Conservation (phyloP, 2,329 filamentous ascomycete genomes). For the Leptographium wingfieldii region DNA sequence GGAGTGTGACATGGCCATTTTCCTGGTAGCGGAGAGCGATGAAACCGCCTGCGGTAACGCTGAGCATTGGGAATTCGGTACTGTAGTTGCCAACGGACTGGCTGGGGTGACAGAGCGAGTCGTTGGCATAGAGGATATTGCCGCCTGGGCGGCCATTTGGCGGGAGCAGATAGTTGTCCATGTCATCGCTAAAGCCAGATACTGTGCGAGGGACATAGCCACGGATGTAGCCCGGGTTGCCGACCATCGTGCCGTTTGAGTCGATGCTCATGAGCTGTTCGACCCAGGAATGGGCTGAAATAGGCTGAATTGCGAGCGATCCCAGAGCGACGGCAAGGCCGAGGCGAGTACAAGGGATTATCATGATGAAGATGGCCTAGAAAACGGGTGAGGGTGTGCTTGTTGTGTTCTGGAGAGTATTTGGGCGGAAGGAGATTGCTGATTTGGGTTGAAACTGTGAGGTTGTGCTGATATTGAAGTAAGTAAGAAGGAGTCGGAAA, state of each 20-base stretch:
- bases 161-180: slow-evolving; percentile 53
- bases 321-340: not conserved
- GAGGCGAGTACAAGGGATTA: not conserved
- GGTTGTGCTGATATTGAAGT: no score
- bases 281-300: slow-evolving; percentile 64
- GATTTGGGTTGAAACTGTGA: no score
- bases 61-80: slow-evolving; percentile 48
- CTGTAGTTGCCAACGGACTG: slow-evolving; percentile 50
- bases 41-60: slow-evolving; percentile 45
- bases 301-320: slow-evolving; percentile 11
- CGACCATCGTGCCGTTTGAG: slow-evolving; percentile 60
- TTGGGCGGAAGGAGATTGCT: no score
- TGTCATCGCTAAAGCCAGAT: slow-evolving; percentile 41
- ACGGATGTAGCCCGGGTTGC: slow-evolving; percentile 61
- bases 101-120: slow-evolving; percentile 49
- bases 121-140: slow-evolving; percentile 32
- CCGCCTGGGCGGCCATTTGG: slow-evolving; percentile 32
- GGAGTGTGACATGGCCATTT: slow-evolving; percentile 62
- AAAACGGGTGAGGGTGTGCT: not conserved
- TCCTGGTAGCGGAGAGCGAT: slow-evolving; percentile 59
- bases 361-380: no score
- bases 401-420: not conserved
- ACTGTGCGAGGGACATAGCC: slow-evolving; percentile 49
- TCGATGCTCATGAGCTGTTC: slow-evolving; percentile 63
- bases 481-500: no score